These are phyloP conservation scores for Acrocalymma vagum DNA, from an alignment of 2,329 filamentous ascomycete genomes.

Conservation along the genomic window DNA sequence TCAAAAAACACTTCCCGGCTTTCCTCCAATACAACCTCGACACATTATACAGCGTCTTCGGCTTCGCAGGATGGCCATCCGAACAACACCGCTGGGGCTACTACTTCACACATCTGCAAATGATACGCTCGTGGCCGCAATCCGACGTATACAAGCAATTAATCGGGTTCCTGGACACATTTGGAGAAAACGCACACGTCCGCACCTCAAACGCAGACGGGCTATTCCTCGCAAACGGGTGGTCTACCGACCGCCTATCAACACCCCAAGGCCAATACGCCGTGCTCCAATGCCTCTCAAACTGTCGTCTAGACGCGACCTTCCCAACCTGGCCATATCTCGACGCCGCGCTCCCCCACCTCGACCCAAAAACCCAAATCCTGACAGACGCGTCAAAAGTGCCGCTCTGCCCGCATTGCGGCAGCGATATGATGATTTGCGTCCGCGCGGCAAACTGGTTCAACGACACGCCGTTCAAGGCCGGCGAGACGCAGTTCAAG, in stretches of 20 bases:
- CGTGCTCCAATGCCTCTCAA: constrained; percentile 38
- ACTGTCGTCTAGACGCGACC: constrained; percentile 38
- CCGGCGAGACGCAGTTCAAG: constrained; percentile 25
- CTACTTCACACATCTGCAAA: constrained; percentile 41
- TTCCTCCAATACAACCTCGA: constrained; percentile 37
- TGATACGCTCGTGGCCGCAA: constrained; percentile 33
- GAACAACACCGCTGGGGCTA: constrained; percentile 43
- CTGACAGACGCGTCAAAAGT: constrained; percentile 26
- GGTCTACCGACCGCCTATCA: constrained; percentile 27
- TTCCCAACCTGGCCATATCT: constrained; percentile 27
- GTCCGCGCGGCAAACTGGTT: constrained; percentile 37
- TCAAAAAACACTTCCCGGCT: constrained; percentile 37
- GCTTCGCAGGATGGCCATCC: constrained; percentile 36
- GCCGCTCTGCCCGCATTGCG: constrained; percentile 32
- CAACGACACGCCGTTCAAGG: constrained; percentile 32
- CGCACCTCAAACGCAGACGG: constrained; percentile 47
- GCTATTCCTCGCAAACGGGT: constrained; percentile 39
- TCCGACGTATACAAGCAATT: constrained; percentile 29
- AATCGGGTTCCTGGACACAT: constrained; percentile 19
- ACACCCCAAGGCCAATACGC: constrained; percentile 44
- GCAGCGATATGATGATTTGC: constrained; percentile 35
- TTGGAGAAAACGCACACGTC: constrained; percentile 28
- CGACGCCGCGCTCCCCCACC: constrained; percentile 24
- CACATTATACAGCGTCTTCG: constrained; percentile 46
- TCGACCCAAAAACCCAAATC: constrained; percentile 29